Conservation (phyloP, 768 basidiomycete genomes). For the Phylloporus sp. region DNA sequence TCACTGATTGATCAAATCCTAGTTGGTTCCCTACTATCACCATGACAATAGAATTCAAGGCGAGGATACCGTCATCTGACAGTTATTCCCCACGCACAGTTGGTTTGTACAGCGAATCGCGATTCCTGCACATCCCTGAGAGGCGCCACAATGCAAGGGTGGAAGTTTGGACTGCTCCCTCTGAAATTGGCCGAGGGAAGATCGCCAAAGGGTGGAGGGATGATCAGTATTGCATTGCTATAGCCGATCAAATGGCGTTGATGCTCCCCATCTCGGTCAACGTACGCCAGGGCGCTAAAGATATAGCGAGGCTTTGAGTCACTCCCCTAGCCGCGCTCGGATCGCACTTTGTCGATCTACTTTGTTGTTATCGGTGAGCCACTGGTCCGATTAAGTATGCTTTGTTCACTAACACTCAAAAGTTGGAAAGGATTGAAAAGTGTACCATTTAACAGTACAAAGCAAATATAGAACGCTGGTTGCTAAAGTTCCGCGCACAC, state of each 20-base stretch:
- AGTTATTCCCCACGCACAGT: constrained; percentile 49
- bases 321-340: background rate
- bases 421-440: too few relatives aligned
- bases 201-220: constrained; percentile 52
- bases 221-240: constrained; percentile 58
- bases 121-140: constrained; percentile 51
- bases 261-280: constrained; percentile 35
- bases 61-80: constrained; percentile 46
- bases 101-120: constrained; percentile 50
- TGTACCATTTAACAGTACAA: too few relatives aligned
- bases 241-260: constrained; percentile 59
- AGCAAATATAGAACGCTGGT: too few relatives aligned
- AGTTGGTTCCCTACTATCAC: constrained; percentile 67
- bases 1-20: background rate
- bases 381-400: background rate
- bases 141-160: constrained; percentile 56
- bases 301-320: constrained; percentile 22
- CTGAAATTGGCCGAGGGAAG: constrained; percentile 45
- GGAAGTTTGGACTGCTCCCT: constrained; percentile 67
- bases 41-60: constrained; percentile 60
- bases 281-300: constrained; percentile 13
- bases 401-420: background rate
- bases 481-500: too few relatives aligned
- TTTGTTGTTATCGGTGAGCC: constrained; percentile 3
- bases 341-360: background rate